Evolutionary conservation across 306 rosid genomes (phyloP).

Genomic region (Psophocarpus tetragonolobus): DNA sequence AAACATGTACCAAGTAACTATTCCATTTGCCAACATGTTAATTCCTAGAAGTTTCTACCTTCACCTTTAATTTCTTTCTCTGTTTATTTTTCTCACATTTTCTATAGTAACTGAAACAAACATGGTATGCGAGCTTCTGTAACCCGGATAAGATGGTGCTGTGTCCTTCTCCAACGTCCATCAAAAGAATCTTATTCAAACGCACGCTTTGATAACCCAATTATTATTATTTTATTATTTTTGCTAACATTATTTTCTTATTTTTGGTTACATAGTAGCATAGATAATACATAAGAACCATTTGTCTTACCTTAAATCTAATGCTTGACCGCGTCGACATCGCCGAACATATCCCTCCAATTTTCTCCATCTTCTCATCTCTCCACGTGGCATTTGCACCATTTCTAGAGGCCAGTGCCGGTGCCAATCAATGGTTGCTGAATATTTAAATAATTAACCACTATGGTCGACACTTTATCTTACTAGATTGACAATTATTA

Average conservation of each 20-base stretch:
- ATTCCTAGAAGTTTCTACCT: not conserved
- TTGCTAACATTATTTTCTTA: not conserved
- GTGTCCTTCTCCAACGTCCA: slow-evolving; percentile 56
- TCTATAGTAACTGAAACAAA: slow-evolving; percentile 43
- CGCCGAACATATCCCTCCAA: slow-evolving; percentile 66
- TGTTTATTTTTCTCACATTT: slow-evolving; percentile 1
- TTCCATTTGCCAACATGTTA: not conserved
- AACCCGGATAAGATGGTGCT: slow-evolving; percentile 48
- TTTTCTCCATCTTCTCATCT: slow-evolving; percentile 39
- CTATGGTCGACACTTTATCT: slow-evolving; percentile 15
- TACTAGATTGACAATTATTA: slow-evolving; percentile 32
- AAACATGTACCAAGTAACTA: slow-evolving; percentile 4
- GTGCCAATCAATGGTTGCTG: slow-evolving; percentile 41
- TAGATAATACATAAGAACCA: slow-evolving; percentile 18
- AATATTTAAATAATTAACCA: slow-evolving; percentile 13
- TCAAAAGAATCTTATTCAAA: slow-evolving; percentile 49
- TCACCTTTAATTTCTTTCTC: not conserved
- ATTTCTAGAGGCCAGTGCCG: slow-evolving; percentile 48
- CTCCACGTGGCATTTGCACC: slow-evolving; percentile 78
- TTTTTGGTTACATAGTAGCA: not conserved
- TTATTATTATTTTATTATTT: not conserved
- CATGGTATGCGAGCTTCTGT: slow-evolving; percentile 27
- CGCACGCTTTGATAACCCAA: slow-evolving; percentile 43
- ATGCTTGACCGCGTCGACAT: slow-evolving; percentile 71
- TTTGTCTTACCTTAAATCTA: slow-evolving; percentile 45